A percentile compares a stretch with the other conserved stretches of the same genome.
Evolutionary conservation across 2,329 filamentous ascomycete genomes (phyloP).

Genomic region (Periconia macrospinosa): DNA sequence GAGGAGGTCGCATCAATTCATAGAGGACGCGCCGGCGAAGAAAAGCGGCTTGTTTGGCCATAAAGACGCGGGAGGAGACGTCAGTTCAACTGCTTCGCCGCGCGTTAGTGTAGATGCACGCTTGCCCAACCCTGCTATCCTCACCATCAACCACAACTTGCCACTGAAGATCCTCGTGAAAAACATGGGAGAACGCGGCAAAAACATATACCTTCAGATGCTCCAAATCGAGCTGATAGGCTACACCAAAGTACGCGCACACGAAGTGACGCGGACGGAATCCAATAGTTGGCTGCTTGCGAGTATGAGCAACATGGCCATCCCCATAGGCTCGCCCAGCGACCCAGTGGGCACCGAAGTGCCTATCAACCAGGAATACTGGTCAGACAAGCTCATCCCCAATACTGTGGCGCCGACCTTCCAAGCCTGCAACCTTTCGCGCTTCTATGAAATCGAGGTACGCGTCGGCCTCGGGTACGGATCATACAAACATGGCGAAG

Average conservation of each 20-base stretch:
- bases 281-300: slow-evolving; percentile 74
- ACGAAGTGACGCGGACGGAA: slow-evolving; percentile 72
- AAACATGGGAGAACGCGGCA: slow-evolving; percentile 69
- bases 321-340: slow-evolving; percentile 64
- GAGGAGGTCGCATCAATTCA: slow-evolving; percentile 67
- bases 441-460: slow-evolving; percentile 82
- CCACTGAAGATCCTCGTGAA: slow-evolving; percentile 79
- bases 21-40: slow-evolving; percentile 47
- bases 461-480: slow-evolving; percentile 78
- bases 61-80: slow-evolving; percentile 28
- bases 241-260: slow-evolving; percentile 76
- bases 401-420: slow-evolving; percentile 88
- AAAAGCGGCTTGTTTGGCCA: slow-evolving; percentile 64
- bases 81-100: slow-evolving; percentile 29
- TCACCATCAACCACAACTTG: slow-evolving; percentile 86
- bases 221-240: slow-evolving; percentile 82
- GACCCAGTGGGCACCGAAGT: slow-evolving; percentile 68
- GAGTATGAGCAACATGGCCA: slow-evolving; percentile 69
- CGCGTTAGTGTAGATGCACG: slow-evolving; percentile 79
- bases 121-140: slow-evolving; percentile 80
- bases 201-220: slow-evolving; percentile 73
- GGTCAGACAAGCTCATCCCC: slow-evolving; percentile 73
- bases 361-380: slow-evolving; percentile 69
- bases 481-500: slow-evolving; percentile 55
- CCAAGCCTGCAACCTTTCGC: slow-evolving; percentile 81